Percentiles rank a stretch among this genome's conserved stretches.
Conservation (phyloP, 2,329 filamentous ascomycete species). For the Coniochaeta ligniaria region DNA sequence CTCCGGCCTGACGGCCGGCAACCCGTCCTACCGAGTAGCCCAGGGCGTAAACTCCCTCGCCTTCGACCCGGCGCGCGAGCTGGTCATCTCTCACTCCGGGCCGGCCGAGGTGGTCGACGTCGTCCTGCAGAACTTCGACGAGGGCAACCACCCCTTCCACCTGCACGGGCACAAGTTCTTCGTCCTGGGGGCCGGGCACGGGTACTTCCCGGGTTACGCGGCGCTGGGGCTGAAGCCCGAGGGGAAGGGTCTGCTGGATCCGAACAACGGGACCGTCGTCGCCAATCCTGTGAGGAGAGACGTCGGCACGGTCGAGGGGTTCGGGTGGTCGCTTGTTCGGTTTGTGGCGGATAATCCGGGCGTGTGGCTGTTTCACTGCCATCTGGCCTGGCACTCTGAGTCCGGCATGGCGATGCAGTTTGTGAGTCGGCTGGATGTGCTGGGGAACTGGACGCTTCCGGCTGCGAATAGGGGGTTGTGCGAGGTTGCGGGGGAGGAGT, state of each 20-base stretch:
- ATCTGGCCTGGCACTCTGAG: slow-evolving; percentile 7
- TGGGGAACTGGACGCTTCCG: slow-evolving; percentile 35
- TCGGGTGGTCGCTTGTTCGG: slow-evolving; percentile 40
- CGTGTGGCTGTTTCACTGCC: slow-evolving; percentile 14
- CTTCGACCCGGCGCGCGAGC: slow-evolving; percentile 32
- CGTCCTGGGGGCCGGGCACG: slow-evolving; percentile 54
- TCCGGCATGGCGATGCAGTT: slow-evolving; percentile 21
- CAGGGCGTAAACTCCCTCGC: slow-evolving; percentile 46
- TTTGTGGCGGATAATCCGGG: slow-evolving; percentile 44
- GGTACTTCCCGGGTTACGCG: slow-evolving; percentile 40
- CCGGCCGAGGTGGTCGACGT: slow-evolving; percentile 48
- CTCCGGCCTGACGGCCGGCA: slow-evolving; percentile 30
- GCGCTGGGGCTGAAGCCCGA: slow-evolving; percentile 22
- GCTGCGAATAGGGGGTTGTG: slow-evolving; percentile 38
- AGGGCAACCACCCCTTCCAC: slow-evolving; percentile 59
- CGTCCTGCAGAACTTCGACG: slow-evolving; percentile 55
- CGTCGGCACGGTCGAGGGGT: slow-evolving; percentile 34
- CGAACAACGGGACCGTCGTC: slow-evolving; percentile 22
- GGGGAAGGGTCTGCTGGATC: slow-evolving; percentile 25
- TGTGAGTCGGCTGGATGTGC: slow-evolving; percentile 36
- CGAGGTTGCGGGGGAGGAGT: slow-evolving; percentile 27
- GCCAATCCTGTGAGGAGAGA: slow-evolving; percentile 41
- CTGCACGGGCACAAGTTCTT: slow-evolving; percentile 58
- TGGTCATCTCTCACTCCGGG: slow-evolving; percentile 47
- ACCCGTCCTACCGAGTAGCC: slow-evolving; percentile 38